These are phyloP conservation scores for Dipsacomyces acuminosporus DNA, from an alignment of 371 early-diverging fungal species.

Conservation along the genomic window DNA sequence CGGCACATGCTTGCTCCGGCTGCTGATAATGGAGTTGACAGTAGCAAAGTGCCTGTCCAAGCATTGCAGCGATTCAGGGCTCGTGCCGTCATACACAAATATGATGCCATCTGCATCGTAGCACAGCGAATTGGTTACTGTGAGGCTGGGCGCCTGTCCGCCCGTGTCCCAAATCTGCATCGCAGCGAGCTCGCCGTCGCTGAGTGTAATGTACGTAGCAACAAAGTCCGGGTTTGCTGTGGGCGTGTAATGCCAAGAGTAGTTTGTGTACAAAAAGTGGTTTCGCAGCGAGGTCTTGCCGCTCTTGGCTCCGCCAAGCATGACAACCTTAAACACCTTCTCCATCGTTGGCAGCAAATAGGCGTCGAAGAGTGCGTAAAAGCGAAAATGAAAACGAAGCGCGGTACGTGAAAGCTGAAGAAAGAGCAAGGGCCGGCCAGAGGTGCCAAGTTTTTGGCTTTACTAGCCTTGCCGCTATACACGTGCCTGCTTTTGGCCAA, in stretches of 20 bases:
- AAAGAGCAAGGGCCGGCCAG: no score
- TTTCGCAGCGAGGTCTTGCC: constrained; percentile 44
- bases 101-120: constrained; percentile 36
- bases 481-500: no score
- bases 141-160: constrained; percentile 9
- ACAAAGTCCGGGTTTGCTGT: constrained; percentile 39
- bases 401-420: no score
- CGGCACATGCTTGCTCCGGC: constrained; percentile 1
- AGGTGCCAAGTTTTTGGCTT: no score
- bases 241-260: constrained; percentile 21
- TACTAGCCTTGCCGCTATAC: no score
- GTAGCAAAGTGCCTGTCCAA: constrained; percentile 8
- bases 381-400: no score
- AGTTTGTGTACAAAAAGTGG: constrained; percentile 25
- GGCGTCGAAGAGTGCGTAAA: not conserved
- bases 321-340: constrained; percentile 29
- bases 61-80: constrained; percentile 2
- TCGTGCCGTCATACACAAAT: constrained; percentile 21
- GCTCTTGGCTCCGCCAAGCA: constrained; percentile 27
- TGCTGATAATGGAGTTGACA: not conserved
- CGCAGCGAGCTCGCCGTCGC: constrained; percentile 11
- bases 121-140: constrained; percentile 21
- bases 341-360: constrained; percentile 14
- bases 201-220: constrained; percentile 24
- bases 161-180: constrained; percentile 44